Evolutionary conservation across 805 yeast species (phyloP).

Genomic region (Starmerella lactis-condensi): DNA sequence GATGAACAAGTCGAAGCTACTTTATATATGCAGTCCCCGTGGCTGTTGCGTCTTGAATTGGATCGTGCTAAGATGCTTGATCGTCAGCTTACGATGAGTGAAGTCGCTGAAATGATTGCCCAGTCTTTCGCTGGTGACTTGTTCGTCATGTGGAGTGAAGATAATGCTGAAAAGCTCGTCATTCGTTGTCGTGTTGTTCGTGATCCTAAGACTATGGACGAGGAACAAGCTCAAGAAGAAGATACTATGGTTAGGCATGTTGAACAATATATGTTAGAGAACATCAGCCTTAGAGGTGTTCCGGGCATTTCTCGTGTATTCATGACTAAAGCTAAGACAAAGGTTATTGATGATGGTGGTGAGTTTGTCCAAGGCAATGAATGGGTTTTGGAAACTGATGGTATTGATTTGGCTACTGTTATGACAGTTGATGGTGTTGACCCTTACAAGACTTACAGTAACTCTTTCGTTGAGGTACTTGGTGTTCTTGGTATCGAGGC

Average conservation of each 20-base stretch:
- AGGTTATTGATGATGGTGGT: constrained; percentile 47
- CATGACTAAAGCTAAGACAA: constrained; percentile 30
- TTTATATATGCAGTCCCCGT: constrained; percentile 87
- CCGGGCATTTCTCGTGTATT: constrained; percentile 79
- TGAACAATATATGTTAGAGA: constrained; percentile 90
- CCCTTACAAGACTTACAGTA: constrained; percentile 74
- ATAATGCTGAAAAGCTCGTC: constrained; percentile 88
- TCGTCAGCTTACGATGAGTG: constrained; percentile 93
- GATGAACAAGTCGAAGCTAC: constrained; percentile 94
- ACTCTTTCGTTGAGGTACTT: constrained; percentile 87
- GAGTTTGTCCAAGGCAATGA: constrained; percentile 79
- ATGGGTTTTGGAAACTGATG: constrained; percentile 98
- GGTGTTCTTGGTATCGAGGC: constrained; percentile 97
- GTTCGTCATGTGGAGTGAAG: constrained; percentile 98
- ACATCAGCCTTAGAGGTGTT: constrained; percentile 88
- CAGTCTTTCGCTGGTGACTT: constrained; percentile 86
- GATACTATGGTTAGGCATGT: constrained; percentile 89
- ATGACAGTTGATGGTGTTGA: constrained; percentile 93
- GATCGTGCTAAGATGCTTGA: constrained; percentile 99
- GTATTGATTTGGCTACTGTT: constrained; percentile 87
- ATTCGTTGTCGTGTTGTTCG: constrained; percentile 97
- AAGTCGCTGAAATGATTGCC: constrained; percentile 88
- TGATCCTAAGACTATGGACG: constrained; percentile 83
- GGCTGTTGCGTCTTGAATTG: constrained; percentile 88
- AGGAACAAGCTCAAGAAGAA: constrained; percentile 88